Conservation (phyloP, 1,284 basidiomycete species). For the Papiliotrema laurentii region DNA sequence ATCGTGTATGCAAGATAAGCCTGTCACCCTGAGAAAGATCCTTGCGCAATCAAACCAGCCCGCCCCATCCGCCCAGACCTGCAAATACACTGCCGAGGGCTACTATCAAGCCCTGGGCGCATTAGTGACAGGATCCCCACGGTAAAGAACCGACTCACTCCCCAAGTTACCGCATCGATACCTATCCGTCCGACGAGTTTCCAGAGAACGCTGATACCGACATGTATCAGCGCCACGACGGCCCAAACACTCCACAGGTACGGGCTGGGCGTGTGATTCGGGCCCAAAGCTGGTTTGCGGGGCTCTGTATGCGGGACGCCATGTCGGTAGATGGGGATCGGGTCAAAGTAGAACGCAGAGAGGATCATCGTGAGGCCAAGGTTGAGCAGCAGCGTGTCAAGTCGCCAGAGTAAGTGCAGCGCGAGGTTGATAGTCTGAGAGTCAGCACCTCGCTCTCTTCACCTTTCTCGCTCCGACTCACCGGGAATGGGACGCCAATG, state of each 20-base stretch:
- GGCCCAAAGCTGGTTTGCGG: neutral
- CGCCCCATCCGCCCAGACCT: constrained; percentile 46
- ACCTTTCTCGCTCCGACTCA: constrained; percentile 13
- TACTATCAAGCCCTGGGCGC: constrained; percentile 43
- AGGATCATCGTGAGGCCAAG: constrained; percentile 48
- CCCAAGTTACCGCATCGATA: constrained; percentile 47
- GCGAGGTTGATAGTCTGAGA: constrained; percentile 43
- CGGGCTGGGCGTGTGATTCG: constrained; percentile 14
- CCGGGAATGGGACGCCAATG: constrained; percentile 43
- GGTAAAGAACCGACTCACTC: constrained; percentile 31
- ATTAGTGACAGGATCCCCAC: constrained; percentile 2
- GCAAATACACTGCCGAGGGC: constrained; percentile 46
- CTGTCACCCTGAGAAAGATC: too few species aligned
- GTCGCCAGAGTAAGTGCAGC: constrained; percentile 45
- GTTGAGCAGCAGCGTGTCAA: constrained; percentile 48
- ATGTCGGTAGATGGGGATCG: constrained; percentile 41
- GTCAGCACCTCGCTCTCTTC: neutral
- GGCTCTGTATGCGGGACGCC: neutral
- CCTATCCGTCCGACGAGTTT: constrained; percentile 43
- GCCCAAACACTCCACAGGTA: constrained; percentile 36
- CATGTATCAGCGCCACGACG: constrained; percentile 32
- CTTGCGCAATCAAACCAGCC: constrained; percentile 34
- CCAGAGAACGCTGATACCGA: constrained; percentile 39
- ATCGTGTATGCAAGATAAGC: too few species aligned
- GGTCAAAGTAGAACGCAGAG: constrained; percentile 45